Evolutionary conservation across 495 filamentous ascomycete species (phyloP).

Genomic region (Durotheca rogersii): DNA sequence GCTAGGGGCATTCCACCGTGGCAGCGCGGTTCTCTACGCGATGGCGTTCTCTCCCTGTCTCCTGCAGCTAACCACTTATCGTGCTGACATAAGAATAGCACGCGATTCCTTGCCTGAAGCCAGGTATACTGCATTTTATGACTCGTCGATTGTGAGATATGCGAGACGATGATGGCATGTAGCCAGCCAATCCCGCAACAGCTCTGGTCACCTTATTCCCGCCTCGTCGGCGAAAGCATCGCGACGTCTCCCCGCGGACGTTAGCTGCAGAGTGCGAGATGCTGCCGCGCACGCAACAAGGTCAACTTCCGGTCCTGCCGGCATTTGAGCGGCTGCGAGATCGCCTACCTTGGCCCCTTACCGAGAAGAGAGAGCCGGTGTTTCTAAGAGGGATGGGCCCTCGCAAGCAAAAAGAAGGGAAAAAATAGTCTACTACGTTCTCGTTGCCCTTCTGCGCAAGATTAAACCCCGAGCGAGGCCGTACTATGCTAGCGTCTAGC

Average conservation of each 20-base stretch:
- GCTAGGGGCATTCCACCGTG: not conserved
- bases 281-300: not conserved
- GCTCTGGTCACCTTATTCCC: constrained; percentile 10
- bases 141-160: constrained; percentile 19
- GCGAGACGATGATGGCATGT: constrained; percentile 21
- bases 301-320: constrained; percentile 23
- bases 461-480: constrained; percentile 18
- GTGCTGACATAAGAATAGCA: constrained; percentile 17
- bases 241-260: too few relatives aligned
- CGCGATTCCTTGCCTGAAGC: constrained; percentile 22
- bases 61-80: not conserved
- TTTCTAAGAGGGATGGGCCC: too few relatives aligned
- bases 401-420: too few relatives aligned
- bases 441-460: constrained; percentile 3
- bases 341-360: too few relatives aligned
- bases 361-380: constrained; percentile 8
- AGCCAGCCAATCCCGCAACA: constrained; percentile 19
- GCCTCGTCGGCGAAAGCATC: constrained; percentile 30
- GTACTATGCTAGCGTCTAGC: constrained; percentile 11
- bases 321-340: constrained; percentile 27
- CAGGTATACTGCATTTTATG: too few relatives aligned
- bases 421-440: too few relatives aligned
- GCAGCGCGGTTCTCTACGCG: not conserved
- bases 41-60: not conserved
- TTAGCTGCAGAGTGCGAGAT: too few relatives aligned